A percentile compares a stretch with the other conserved stretches of the same genome.
Evolutionary conservation across 2,329 filamentous ascomycete species (phyloP).

Genomic region (Diaporthe ilicicola): DNA sequence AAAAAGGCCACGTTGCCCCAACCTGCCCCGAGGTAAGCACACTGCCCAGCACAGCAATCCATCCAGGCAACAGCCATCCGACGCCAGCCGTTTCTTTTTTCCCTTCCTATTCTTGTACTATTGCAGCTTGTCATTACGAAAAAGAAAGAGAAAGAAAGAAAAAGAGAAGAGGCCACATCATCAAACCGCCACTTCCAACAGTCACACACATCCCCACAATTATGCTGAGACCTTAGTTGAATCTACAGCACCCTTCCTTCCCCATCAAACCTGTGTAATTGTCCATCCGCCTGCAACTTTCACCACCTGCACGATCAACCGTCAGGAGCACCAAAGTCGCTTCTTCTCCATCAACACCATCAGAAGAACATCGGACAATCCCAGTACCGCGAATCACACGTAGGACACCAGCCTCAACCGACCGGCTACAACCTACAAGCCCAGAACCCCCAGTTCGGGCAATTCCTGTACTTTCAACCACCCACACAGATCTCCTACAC

Average conservation of each 20-base stretch:
- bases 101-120: constrained; percentile 13
- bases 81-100: neutral
- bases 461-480: constrained; percentile 16
- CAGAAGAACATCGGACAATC: constrained; percentile 9
- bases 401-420: neutral
- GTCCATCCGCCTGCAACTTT: constrained; percentile 3
- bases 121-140: constrained; percentile 22
- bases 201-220: constrained; percentile 17
- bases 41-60: constrained; percentile 4
- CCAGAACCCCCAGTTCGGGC: constrained; percentile 17
- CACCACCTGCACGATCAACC: neutral
- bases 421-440: neutral
- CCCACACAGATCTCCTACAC: constrained; percentile 9
- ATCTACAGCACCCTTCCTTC: neutral
- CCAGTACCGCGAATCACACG: constrained; percentile 14
- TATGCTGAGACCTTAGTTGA: constrained; percentile 29
- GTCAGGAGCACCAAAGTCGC: neutral
- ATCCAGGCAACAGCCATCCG: constrained; percentile 12
- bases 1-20: constrained; percentile 34
- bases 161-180: neutral
- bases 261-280: constrained; percentile 26
- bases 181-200: neutral
- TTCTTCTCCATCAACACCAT: neutral
- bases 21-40: constrained; percentile 10
- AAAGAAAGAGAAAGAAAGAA: neutral